Base-by-base conservation (phyloP, 805 yeast species). In the Candida cerambycidarum region DNA sequence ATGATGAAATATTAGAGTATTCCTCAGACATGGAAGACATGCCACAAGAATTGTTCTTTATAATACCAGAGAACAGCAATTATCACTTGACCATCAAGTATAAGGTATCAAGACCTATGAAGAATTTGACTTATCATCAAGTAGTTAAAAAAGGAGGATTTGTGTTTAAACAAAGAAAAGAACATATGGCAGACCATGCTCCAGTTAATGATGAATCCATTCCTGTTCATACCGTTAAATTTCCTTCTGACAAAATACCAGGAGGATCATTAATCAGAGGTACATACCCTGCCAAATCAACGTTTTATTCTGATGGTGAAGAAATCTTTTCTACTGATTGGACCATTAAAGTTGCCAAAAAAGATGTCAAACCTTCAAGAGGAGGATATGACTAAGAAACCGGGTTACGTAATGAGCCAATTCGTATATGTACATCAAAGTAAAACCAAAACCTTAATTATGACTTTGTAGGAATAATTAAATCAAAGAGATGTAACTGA, bases 221-320 rank as follows among this genome's bases (percentile, higher is more conserved):
- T 3, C 52, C 56, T 2, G 21, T 23, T 14, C 58, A 62, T 41
- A 42, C 40, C 11, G 51, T 55, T 4, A 49, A 51, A 3, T 56
- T 63, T 32, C 57, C 56, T 2, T 56, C 58, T 1, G 67, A 61
- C n/a, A 46, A 51, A 6, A 33, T 63, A 10, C 67, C 69, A 1
- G 62, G 65, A 11, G 69, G 69, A 1, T 37, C 47, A 7, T 47
- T 63, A 13, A 39, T 58, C 13, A 52, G 69, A 45, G 67, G 66
- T 1, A 50, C 45, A 1, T 58, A 57, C 46, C 54, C 53, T 7
- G 65, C 65, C 5, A 37, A 36, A 5, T 50, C 61, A 6, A 47
- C 51, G 3, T 54, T 63, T 32, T 44, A 44, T 30, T 54, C 49
- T 14, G 55, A 49, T 2, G 58, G 55, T 9, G 39, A 50, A 16